Conservation (phyloP, 2,329 filamentous ascomycete genomes). For the Cladosporium sp. region DNA sequence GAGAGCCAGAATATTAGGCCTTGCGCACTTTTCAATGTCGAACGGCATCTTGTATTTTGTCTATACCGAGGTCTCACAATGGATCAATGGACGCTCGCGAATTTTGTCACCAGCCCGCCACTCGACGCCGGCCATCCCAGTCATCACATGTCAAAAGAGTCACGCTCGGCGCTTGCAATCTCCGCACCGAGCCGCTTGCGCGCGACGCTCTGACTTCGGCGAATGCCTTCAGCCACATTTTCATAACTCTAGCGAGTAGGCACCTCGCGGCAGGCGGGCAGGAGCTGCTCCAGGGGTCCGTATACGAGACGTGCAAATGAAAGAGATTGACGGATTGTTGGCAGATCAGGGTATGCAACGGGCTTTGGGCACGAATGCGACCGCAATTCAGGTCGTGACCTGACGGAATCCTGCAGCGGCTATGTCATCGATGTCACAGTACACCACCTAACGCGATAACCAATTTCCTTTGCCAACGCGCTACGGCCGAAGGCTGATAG, state of each 20-base stretch:
- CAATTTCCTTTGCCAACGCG: not conserved
- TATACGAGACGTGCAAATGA: not conserved
- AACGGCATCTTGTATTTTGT: constrained; percentile 33
- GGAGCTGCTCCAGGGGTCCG: not conserved
- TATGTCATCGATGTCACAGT: constrained; percentile 6
- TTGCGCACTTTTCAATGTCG: constrained; percentile 44
- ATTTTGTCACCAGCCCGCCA: not conserved
- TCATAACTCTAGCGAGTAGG: no score
- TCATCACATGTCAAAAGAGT: constrained; percentile 11
- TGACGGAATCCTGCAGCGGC: not conserved
- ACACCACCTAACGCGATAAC: not conserved
- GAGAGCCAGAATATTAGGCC: constrained; percentile 47
- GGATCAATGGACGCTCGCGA: not conserved
- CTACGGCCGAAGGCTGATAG: no score
- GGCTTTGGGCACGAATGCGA: no score
- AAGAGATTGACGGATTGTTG: not conserved
- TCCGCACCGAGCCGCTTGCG: constrained; percentile 2
- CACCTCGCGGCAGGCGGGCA: not conserved
- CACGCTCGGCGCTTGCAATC: not conserved
- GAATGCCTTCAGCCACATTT: not conserved
- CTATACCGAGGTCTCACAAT: not conserved
- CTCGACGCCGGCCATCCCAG: not conserved
- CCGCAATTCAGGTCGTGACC: not conserved
- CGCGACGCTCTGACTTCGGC: not conserved
- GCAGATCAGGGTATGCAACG: no score